phyloP scores from a whole-genome alignment of 1,284 basidiomycete species.

The Boletus austroedulis region DNA sequence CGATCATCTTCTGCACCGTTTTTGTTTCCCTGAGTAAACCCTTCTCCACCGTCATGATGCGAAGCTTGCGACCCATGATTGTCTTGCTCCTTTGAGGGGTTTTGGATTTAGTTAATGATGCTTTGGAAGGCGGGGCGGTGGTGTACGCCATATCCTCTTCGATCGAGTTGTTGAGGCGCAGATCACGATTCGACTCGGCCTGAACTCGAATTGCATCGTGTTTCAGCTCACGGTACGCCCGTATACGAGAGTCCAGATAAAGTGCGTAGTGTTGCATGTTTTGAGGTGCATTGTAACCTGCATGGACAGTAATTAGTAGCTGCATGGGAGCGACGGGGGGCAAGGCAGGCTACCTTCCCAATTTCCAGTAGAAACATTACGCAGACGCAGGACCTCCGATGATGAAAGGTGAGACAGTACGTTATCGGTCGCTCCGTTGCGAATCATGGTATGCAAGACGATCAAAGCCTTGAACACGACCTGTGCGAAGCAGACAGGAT shows the following conservation, averaged over 20 bases:
- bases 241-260: constrained; percentile 89
- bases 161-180: constrained; percentile 61
- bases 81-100: constrained; percentile 66
- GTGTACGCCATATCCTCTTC: constrained; percentile 50
- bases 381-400: constrained; percentile 74
- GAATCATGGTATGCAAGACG: constrained; percentile 93
- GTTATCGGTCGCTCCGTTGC: constrained; percentile 90
- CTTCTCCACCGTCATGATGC: constrained; percentile 94
- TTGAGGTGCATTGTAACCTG: constrained; percentile 82
- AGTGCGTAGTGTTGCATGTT: constrained; percentile 85
- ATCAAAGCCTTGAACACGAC: constrained; percentile 96
- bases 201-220: constrained; percentile 93
- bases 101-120: constrained; percentile 31
- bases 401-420: constrained; percentile 81
- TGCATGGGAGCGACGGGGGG: background rate
- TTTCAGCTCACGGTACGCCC: constrained; percentile 86
- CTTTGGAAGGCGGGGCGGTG: constrained; percentile 28
- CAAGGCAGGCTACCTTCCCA: constrained; percentile 68
- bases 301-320: background rate
- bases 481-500: constrained; percentile 40
- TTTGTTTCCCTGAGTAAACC: constrained; percentile 91
- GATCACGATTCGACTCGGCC: constrained; percentile 82
- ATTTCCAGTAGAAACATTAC: constrained; percentile 69
- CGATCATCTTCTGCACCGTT: constrained; percentile 87
- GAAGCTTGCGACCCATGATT: constrained; percentile 77